A percentile compares a stretch with the other conserved stretches of the same genome.
phyloP scores from a whole-genome alignment of 768 basidiomycete species.

The Kwoniella sp. region DNA sequence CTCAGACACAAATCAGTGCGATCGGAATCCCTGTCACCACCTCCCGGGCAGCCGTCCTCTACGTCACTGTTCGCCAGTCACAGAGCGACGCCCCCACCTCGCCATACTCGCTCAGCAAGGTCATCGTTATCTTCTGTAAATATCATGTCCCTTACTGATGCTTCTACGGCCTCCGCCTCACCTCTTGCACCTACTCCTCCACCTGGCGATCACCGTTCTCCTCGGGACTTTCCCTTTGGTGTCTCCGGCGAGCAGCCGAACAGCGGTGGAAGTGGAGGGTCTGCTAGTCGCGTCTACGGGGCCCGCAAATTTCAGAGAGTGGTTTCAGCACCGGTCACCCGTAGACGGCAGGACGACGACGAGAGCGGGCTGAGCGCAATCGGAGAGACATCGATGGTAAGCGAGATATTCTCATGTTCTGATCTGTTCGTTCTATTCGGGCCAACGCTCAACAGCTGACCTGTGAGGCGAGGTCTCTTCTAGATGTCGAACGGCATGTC shows the following conservation, averaged over 20 bases:
- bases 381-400: constrained; percentile 18
- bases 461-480: too few species aligned
- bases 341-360: constrained; percentile 9
- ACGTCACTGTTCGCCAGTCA: not conserved
- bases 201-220: constrained; percentile 4
- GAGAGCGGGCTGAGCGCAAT: constrained; percentile 10
- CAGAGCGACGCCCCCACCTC: constrained; percentile 16
- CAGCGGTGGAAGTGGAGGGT: constrained; percentile 11
- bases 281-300: constrained; percentile 18
- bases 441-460: too few species aligned
- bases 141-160: constrained; percentile 35
- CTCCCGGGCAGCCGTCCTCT: not conserved
- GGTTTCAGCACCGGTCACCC: constrained; percentile 42
- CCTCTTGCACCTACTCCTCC: constrained; percentile 41
- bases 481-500: constrained; percentile 36
- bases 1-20: not conserved
- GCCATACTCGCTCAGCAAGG: constrained; percentile 19
- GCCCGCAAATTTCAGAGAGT: constrained; percentile 40
- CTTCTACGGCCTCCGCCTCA: constrained; percentile 39
- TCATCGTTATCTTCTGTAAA: constrained; percentile 41
- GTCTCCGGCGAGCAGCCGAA: not conserved
- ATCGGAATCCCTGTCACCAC: constrained; percentile 17
- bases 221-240: not conserved
- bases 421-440: not conserved
- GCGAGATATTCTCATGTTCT: not conserved